Percentiles rank a stretch among this genome's conserved stretches.
These are phyloP conservation scores for Ilyonectria robusta DNA, from an alignment of 2,329 filamentous ascomycete species.

Conservation along the genomic window DNA sequence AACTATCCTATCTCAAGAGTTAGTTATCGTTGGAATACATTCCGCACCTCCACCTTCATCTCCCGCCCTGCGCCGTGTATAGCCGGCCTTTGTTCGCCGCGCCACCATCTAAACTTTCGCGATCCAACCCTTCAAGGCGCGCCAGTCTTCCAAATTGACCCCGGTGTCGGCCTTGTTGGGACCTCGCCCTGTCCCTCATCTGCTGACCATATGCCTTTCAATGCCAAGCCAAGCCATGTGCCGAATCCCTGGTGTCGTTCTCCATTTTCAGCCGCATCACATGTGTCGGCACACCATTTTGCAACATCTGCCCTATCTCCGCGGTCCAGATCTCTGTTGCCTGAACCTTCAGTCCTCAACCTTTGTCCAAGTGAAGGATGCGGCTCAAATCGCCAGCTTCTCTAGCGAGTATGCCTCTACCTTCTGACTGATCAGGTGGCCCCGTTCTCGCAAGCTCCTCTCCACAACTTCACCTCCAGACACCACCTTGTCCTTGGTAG, in stretches of 20 bases:
- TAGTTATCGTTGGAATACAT: constrained; percentile 28
- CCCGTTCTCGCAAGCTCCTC: constrained; percentile 80
- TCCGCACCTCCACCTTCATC: constrained; percentile 30
- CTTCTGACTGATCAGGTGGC: constrained; percentile 82
- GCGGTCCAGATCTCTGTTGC: constrained; percentile 1
- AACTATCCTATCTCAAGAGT: constrained; percentile 17
- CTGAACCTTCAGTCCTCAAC: constrained; percentile 8
- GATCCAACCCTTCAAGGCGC: background rate
- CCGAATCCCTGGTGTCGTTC: constrained; percentile 13
- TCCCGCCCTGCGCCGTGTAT: constrained; percentile 39
- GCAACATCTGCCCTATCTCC: constrained; percentile 16
- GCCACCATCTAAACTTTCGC: background rate
- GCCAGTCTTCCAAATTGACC: background rate
- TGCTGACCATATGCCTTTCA: constrained; percentile 11
- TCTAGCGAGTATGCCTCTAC: constrained; percentile 89
- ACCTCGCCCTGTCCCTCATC: constrained; percentile 18
- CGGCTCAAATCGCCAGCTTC: constrained; percentile 74
- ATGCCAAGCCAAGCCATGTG: constrained; percentile 15
- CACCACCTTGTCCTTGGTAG: constrained; percentile 71
- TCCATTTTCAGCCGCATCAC: constrained; percentile 32
- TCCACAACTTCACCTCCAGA: constrained; percentile 78
- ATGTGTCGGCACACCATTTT: constrained; percentile 7
- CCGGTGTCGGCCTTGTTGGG: constrained; percentile 3
- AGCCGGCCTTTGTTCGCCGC: constrained; percentile 40
- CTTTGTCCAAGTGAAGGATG: constrained; percentile 16